These are phyloP conservation scores for Ilyonectria robusta DNA, from an alignment of 2,329 filamentous ascomycete species.

Conservation along the genomic window DNA sequence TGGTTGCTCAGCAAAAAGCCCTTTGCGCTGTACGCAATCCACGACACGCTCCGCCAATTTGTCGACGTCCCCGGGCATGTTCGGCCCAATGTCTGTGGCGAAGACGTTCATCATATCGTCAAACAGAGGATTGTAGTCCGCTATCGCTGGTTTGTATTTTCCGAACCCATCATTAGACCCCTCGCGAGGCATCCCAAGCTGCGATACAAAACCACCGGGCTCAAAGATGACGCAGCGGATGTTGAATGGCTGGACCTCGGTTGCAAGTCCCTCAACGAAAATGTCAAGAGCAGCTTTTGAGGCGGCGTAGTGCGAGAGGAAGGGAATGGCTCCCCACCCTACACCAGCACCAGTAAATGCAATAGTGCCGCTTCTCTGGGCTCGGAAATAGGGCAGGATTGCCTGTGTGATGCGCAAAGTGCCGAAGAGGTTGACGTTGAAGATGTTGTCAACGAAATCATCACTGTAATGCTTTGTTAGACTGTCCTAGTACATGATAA, in stretches of 20 bases:
- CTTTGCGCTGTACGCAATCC: conserved; percentile 45
- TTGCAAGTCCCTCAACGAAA: conserved; percentile 49
- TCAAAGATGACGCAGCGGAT: conserved; percentile 51
- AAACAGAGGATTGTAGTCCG: conserved; percentile 42
- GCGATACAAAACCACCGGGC: conserved; percentile 50
- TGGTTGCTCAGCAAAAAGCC: conserved; percentile 39
- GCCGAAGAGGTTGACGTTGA: conserved; percentile 49
- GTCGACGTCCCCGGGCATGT: conserved; percentile 22
- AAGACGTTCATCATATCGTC: conserved; percentile 3
- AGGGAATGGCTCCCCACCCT: conserved; percentile 48
- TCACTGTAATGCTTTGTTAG: conserved; percentile 34
- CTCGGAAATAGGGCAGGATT: conserved; percentile 48
- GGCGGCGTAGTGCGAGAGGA: conserved; percentile 49
- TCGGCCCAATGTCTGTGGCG: conserved; percentile 2
- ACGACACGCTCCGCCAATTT: conserved; percentile 37
- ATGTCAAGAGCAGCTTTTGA: conserved; percentile 49
- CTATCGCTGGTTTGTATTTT: conserved; percentile 21
- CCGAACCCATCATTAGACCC: conserved; percentile 31
- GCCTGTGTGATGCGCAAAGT: conserved; percentile 46
- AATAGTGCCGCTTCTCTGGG: conserved; percentile 41
- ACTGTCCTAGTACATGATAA: background rate
- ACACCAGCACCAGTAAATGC: conserved; percentile 50
- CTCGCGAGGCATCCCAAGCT: conserved; percentile 46
- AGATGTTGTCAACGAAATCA: conserved; percentile 42
- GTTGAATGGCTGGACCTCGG: conserved; percentile 47